Conservation (phyloP, 495 filamentous ascomycete genomes). For the Viridothelium virens region DNA sequence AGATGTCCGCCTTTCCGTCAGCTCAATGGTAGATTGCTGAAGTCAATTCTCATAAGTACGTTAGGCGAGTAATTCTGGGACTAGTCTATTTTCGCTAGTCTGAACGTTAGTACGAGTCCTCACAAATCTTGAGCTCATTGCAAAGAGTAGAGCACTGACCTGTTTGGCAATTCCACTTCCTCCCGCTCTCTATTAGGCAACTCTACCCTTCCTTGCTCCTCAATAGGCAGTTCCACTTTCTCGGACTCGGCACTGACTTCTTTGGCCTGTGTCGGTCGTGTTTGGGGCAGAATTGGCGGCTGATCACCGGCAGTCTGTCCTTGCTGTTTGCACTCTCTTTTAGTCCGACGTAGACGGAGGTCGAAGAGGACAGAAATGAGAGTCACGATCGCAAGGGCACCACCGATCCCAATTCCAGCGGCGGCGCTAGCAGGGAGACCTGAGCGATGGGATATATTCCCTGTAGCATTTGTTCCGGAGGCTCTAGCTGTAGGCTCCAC, state of each 20-base stretch:
- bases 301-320: not conserved
- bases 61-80: not conserved
- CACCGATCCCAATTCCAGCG: not conserved
- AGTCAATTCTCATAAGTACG: not conserved
- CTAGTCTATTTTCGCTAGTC: not conserved
- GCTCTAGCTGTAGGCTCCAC: not conserved
- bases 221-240: slow-evolving; percentile 1
- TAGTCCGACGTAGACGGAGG: not conserved
- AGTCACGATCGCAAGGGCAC: not conserved
- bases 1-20: no score
- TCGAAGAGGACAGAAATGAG: not conserved
- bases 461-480: not conserved
- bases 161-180: not conserved
- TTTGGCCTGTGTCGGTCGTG: not conserved
- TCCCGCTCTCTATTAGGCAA: not conserved
- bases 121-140: not conserved
- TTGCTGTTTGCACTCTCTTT: not conserved
- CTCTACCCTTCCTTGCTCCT: not conserved
- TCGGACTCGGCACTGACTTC: not conserved
- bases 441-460: not conserved
- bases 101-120: not conserved
- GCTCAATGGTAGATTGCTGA: not conserved
- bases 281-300: not conserved
- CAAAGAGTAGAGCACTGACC: not conserved
- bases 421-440: not conserved